Base-by-base conservation (phyloP, 2,329 filamentous ascomycete species). In the Aureobasidium zeae region DNA sequence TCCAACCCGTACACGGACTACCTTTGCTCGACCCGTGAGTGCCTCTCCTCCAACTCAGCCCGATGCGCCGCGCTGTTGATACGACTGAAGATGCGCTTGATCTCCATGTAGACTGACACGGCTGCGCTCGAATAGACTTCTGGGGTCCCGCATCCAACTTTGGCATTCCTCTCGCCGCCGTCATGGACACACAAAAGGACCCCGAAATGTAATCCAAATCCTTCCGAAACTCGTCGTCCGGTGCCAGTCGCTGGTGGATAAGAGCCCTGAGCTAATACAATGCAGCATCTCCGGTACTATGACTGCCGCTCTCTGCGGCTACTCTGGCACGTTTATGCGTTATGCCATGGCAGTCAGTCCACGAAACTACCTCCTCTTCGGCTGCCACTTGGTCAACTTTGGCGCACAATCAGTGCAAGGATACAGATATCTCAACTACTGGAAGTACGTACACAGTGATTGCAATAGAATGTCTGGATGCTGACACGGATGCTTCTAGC, bases 301-400 rank as follows among this genome's bases (percentile, higher is more conserved):
- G 75, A 81, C 77, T 45, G 66, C 62, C 54, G 74, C 77, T 33
- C 69, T 81, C 20, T 65, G 69, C 52, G 58, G 76, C 59, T 81
- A 81, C 68, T 74, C 72, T 17, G 74, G 60, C 34, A 76, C 74
- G 47, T 81, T 81, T 66, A 79, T 79, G 76, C 76, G 77, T 59
- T 81, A 81, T 65, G 65, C 77, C 47, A 59, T 81, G 49, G 77
- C 77, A 49, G 75, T 81, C 45, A 66, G 67, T 12, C 77, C 77
- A 29, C 69, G 68, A 55, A 81, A 81, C 66, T 80, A 79, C 66
- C 74, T 81, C 51, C 74, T 81, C 45, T 81, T 81, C 61, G 77
- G 72, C 51, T 81, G 77, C 66, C 77, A 81, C 62, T 64, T 74
- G 48, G 70, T 79, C 63, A 81, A 81, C 65, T 80, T 77, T 62